Base-by-base conservation (phyloP, 106 monocot genomes). In the Allium fistulosum region DNA sequence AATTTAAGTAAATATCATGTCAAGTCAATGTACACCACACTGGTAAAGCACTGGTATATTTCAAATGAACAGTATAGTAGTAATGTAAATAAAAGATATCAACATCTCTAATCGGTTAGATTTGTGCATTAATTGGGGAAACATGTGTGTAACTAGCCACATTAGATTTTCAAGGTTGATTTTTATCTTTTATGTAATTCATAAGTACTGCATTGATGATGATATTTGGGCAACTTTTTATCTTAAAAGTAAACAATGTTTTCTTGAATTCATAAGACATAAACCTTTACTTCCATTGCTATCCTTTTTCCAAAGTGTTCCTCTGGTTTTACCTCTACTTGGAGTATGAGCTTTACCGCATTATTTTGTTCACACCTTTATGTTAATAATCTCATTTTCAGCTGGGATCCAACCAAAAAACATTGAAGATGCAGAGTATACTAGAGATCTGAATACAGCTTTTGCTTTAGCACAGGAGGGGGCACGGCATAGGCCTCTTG, bases 381-480 rank as follows among this genome's bases (percentile, higher is more conserved):
- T 57, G 3, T 11, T 57, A 57, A 57, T 13, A 17, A 9, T 61
- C 18, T 18, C 16, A 13, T 7, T 69, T 55, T 26, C 26, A 69
- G 68, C 11, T 26, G 55, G 10, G 49, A 55, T 69, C 46, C 10
- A 55, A 28, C 37, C 22, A 26, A 61, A 17, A 9, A 9, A 61
- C 27, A 69, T n/a, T 8, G 57, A 26, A 53, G 55, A 69, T 22
- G 18, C 53, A 9, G 68, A 69, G 14, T 11, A 53, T 13, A 45
- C 26, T 9, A 69, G 68, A 45, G 26, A 69, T 18, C 49, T 56
- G 55, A 57, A 53, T 56, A 14, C 68, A 18, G 45, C 55, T 15
- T 26, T 27, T 27, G 68, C 18, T 27, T 57, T 69, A 15, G 50
- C 49, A 27, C 22, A 69, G 27, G 68, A 55, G 4, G 52, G 5